These are phyloP conservation scores for Blastocystis sp. DNA, from an alignment of 352 stramenopile species.

Conservation along the genomic window DNA sequence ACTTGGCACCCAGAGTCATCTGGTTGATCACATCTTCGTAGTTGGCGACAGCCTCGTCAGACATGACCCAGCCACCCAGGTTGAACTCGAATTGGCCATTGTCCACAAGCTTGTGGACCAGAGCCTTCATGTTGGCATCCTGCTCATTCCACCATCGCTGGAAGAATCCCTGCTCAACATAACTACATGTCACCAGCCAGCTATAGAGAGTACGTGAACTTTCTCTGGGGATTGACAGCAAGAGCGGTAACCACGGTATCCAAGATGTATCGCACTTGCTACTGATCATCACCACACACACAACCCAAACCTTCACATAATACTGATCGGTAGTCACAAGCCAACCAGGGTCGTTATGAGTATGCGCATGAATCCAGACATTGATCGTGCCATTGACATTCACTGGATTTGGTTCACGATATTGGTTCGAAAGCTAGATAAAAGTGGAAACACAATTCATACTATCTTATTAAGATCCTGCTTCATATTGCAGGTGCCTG, in stretches of 20 bases:
- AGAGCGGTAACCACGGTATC: constrained; percentile 82
- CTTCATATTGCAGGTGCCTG: not conserved
- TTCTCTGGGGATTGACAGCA: constrained; percentile 77
- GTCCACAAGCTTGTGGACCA: constrained; percentile 79
- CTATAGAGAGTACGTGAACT: constrained; percentile 72
- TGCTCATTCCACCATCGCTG: constrained; percentile 89
- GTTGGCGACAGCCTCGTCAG: constrained; percentile 90
- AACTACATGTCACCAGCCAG: constrained; percentile 64
- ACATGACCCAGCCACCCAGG: constrained; percentile 96
- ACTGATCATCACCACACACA: not conserved
- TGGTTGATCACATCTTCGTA: constrained; percentile 96
- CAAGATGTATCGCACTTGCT: constrained; percentile 86
- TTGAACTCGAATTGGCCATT: constrained; percentile 84
- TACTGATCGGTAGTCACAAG: constrained; percentile 94
- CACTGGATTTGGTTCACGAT: not conserved
- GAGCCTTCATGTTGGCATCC: constrained; percentile 70
- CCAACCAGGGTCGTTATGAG: constrained; percentile 72
- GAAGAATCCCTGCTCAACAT: constrained; percentile 89
- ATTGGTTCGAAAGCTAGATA: constrained; percentile 6
- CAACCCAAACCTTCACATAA: constrained; percentile 69
- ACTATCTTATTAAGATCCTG: constrained; percentile 31
- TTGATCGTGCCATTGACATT: constrained; percentile 48
- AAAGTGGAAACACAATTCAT: not conserved
- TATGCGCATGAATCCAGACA: constrained; percentile 55
- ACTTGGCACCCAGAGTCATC: constrained; percentile 87